These are phyloP conservation scores for Parasitella parasitica DNA, from an alignment of 371 early-diverging fungal genomes.

Conservation along the genomic window DNA sequence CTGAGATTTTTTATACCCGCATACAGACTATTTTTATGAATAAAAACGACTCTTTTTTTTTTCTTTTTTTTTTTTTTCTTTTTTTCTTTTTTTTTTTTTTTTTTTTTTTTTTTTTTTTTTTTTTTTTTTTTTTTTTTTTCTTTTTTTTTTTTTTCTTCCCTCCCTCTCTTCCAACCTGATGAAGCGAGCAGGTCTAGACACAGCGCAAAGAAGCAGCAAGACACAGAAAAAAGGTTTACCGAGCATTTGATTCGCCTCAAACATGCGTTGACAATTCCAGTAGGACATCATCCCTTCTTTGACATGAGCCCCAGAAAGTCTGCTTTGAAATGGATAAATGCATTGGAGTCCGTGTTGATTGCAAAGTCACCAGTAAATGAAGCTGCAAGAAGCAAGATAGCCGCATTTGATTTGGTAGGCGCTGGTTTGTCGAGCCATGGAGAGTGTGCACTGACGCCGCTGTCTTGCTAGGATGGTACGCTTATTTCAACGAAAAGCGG, in stretches of 20 bases:
- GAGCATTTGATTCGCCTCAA: too few species aligned
- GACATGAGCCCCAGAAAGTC: conserved; percentile 11
- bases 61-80: not conserved
- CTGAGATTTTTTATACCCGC: conserved; percentile 1
- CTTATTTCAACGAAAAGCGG: conserved; percentile 67
- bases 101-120: not conserved
- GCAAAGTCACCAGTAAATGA: conserved; percentile 14
- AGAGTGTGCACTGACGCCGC: not conserved
- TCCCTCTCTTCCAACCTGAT: not conserved
- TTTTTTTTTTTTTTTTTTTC: not conserved
- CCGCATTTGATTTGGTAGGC: conserved; percentile 79
- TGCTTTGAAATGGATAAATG: conserved; percentile 9
- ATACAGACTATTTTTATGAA: not conserved
- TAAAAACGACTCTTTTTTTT: not conserved
- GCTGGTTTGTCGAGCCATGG: too few species aligned
- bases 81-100: not conserved
- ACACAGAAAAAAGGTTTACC: conserved; percentile 4
- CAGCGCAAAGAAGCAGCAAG: not conserved
- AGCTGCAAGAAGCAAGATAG: conserved; percentile 50
- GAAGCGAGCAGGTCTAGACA: not conserved
- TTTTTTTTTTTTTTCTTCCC: not conserved
- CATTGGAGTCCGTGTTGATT: conserved; percentile 14
- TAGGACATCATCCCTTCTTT: conserved; percentile 24
- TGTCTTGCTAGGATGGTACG: conserved; percentile 63
- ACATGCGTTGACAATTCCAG: not conserved